phyloP scores from a whole-genome alignment of 495 filamentous ascomycete genomes.

The Neurospora africana region DNA sequence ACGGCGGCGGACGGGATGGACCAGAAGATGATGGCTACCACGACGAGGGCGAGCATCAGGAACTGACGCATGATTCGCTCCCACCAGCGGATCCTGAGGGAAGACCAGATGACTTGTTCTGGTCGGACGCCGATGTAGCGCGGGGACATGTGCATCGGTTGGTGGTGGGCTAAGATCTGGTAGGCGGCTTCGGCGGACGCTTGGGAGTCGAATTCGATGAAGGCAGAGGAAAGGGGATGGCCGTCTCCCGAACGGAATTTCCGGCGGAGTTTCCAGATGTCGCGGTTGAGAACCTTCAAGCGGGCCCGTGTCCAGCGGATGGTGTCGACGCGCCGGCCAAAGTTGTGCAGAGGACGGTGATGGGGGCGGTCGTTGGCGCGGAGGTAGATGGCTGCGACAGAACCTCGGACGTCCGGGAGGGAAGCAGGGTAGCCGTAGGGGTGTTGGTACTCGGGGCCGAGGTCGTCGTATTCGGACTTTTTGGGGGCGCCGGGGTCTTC shows the following conservation, averaged over 20 bases:
- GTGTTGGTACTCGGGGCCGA: constrained; percentile 18
- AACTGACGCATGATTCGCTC: constrained; percentile 61
- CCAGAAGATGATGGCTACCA: constrained; percentile 76
- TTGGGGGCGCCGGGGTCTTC: constrained; percentile 5
- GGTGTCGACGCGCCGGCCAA: constrained; percentile 59
- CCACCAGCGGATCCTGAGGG: constrained; percentile 73
- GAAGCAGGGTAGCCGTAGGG: constrained; percentile 31
- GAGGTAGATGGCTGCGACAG: constrained; percentile 67
- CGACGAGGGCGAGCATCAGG: constrained; percentile 51
- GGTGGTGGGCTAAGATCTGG: constrained; percentile 70
- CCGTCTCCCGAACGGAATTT: constrained; percentile 36
- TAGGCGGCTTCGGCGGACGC: constrained; percentile 71
- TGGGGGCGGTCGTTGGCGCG: constrained; percentile 48
- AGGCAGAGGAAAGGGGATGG: constrained; percentile 51
- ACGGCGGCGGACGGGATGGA: constrained; percentile 76
- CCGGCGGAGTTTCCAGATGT: constrained; percentile 52
- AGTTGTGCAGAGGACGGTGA: constrained; percentile 37
- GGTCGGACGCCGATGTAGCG: constrained; percentile 72
- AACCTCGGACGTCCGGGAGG: constrained; percentile 43
- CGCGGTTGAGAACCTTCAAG: constrained; percentile 60
- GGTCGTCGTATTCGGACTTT: constrained; percentile 6
- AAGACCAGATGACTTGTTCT: constrained; percentile 73
- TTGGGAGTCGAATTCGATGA: constrained; percentile 73
- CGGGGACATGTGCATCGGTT: constrained; percentile 72
- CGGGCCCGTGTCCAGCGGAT: constrained; percentile 75